phyloP scores from a whole-genome alignment of 2,329 filamentous ascomycete species.

The Colletotrichum camelliae region DNA sequence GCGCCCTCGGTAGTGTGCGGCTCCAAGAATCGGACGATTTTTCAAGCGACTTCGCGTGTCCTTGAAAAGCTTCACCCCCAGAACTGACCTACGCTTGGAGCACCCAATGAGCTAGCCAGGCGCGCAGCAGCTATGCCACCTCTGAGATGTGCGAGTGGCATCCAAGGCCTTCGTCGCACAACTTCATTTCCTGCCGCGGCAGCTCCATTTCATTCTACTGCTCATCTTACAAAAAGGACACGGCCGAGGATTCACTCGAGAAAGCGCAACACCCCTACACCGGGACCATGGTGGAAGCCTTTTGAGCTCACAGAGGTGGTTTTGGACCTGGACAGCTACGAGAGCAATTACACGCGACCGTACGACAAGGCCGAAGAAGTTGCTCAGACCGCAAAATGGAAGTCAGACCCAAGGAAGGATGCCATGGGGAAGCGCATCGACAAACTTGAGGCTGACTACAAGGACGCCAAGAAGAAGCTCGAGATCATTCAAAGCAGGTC shows the following conservation, averaged over 20 bases:
- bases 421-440: conserved; percentile 30
- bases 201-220: background rate
- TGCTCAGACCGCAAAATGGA: conserved; percentile 35
- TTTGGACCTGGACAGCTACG: conserved; percentile 58
- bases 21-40: conserved; percentile 13
- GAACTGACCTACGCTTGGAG: background rate
- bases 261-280: background rate
- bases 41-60: background rate
- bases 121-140: background rate
- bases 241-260: conserved; percentile 4
- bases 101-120: background rate
- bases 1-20: conserved; percentile 1
- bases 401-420: conserved; percentile 23
- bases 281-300: conserved; percentile 13
- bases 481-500: background rate
- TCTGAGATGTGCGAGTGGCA: background rate
- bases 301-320: conserved; percentile 44
- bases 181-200: background rate
- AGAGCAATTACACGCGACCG: conserved; percentile 46
- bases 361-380: conserved; percentile 41
- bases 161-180: background rate
- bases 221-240: background rate
- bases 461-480: conserved; percentile 16
- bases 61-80: background rate
- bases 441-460: conserved; percentile 32